Evolutionary conservation across 2,329 filamentous ascomycete species (phyloP), one percentile per base, ranked within the genome.

Genomic region (Sordariomycetes sp.): DNA sequence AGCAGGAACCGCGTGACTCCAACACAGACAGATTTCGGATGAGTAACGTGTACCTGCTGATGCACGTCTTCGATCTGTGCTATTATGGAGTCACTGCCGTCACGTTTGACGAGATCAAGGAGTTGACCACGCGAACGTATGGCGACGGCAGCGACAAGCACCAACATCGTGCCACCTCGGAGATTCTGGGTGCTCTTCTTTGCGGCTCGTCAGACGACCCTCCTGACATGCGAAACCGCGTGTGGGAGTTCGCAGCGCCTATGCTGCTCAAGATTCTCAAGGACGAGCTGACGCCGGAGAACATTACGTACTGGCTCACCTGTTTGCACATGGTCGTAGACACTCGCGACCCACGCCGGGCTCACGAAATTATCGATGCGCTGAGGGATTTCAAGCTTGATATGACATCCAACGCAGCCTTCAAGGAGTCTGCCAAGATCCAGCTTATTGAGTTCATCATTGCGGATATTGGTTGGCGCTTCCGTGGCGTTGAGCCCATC

Each of bases 351-450:
- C 90, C 92, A 10, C 77, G 93, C 29, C 78, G 90, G 42, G 79
- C 79, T 4, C 87, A 83, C 66, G 90, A 94, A 43, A 71, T 98
- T 42, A 75, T 94, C 23, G 82, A 92, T 42, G 82, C 78, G 57
- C 68, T 98, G 15, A 75, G 82, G 30, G 76, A 79, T 35, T 96
- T 96, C 72, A 75, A 86, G 20, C 69, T 98, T 8, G 92, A 98
- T 53, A 90, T 96, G 81, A 69, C 76, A 6, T 95, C 90, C 0
- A 95, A 96, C 52, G 92, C 93, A 4, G 92, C 92, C 0, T 98
- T 98, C 71, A 98, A 98, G 56, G 93, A 98, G 55, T 94, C 90
- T 36, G 93, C 90, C 19, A 95, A 96, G 63, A 86, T 98, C 12
- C 82, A 92, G 44, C 66, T 98, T 20, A 68, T 98, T 14, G 86